These are phyloP conservation scores for Porphyrellus cyaneotinctus DNA, from an alignment of 768 basidiomycete species.

Conservation along the genomic window DNA sequence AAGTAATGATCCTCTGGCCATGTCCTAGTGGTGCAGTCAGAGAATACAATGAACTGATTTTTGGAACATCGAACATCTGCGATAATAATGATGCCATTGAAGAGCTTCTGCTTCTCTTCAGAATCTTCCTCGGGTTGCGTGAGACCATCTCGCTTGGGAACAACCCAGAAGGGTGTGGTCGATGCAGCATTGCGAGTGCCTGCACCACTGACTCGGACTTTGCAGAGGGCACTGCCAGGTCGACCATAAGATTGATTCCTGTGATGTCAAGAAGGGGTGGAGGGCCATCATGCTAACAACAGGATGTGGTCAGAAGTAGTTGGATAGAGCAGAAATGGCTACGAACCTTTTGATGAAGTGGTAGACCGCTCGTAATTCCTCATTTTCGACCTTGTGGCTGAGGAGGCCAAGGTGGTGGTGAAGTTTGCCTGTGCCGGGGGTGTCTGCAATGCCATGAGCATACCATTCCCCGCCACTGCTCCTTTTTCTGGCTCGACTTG, in stretches of 20 bases:
- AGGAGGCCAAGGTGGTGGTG: constrained; percentile 93
- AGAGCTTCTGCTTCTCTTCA: constrained; percentile 52
- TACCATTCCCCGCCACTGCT: constrained; percentile 97
- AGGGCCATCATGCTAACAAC: constrained; percentile 76
- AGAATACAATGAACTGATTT: too few relatives aligned
- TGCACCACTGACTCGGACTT: constrained; percentile 49
- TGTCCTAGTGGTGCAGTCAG: too few relatives aligned
- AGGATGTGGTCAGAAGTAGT: constrained; percentile 5
- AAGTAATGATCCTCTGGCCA: too few relatives aligned
- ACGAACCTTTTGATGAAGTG: constrained; percentile 92
- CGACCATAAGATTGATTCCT: constrained; percentile 89
- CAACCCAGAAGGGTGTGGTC: constrained; percentile 41
- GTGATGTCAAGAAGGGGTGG: constrained; percentile 81
- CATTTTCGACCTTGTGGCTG: constrained; percentile 74
- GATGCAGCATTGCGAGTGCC: constrained; percentile 38
- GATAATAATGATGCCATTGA: too few relatives aligned
- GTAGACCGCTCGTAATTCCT: constrained; percentile 83
- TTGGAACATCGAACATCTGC: too few relatives aligned
- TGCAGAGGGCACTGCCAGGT: constrained; percentile 63
- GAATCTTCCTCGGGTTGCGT: constrained; percentile 31
- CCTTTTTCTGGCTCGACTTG: constrained; percentile 90
- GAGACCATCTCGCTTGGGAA: constrained; percentile 43
- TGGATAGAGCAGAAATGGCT: neutral
- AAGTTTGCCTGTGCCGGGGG: constrained; percentile 89
- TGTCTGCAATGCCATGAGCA: constrained; percentile 76